These are phyloP conservation scores for Immersiella caudata DNA, from an alignment of 495 filamentous ascomycete species.

Conservation along the genomic window DNA sequence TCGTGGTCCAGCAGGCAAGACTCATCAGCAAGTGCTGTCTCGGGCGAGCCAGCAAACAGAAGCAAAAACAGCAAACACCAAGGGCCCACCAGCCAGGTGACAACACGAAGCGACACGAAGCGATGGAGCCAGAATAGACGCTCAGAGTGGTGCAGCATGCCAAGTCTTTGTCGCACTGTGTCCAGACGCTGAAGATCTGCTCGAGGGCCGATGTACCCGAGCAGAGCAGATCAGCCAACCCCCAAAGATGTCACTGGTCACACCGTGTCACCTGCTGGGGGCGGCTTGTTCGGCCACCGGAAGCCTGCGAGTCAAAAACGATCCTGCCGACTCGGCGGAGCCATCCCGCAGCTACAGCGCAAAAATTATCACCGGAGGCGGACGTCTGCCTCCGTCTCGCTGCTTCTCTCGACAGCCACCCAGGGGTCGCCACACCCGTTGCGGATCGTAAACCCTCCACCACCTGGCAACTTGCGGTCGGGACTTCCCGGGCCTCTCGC, in stretches of 20 bases:
- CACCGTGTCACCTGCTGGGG: slow-evolving; percentile 27
- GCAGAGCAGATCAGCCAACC: background rate
- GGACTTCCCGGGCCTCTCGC: too few species aligned
- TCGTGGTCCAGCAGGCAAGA: background rate
- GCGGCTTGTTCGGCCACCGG: background rate
- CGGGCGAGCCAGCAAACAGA: background rate
- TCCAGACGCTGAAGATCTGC: slow-evolving; percentile 19
- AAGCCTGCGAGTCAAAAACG: slow-evolving; percentile 12
- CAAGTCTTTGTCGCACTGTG: slow-evolving; percentile 24
- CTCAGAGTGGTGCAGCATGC: background rate
- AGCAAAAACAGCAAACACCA: background rate
- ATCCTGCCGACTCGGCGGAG: slow-evolving; percentile 6
- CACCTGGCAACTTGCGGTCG: background rate
- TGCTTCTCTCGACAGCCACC: background rate
- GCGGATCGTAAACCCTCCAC: background rate
- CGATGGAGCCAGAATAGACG: background rate
- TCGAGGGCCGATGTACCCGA: slow-evolving; percentile 22
- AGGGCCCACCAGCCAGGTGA: background rate
- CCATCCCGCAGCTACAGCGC: slow-evolving; percentile 17
- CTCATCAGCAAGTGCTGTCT: background rate
- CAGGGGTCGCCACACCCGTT: too few species aligned
- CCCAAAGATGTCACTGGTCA: slow-evolving; percentile 18
- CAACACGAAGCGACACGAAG: background rate
- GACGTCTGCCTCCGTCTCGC: background rate
- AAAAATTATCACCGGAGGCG: slow-evolving; percentile 6